Conservation (phyloP, 106 monocot species). For the Dactylorhiza incarnata region DNA sequence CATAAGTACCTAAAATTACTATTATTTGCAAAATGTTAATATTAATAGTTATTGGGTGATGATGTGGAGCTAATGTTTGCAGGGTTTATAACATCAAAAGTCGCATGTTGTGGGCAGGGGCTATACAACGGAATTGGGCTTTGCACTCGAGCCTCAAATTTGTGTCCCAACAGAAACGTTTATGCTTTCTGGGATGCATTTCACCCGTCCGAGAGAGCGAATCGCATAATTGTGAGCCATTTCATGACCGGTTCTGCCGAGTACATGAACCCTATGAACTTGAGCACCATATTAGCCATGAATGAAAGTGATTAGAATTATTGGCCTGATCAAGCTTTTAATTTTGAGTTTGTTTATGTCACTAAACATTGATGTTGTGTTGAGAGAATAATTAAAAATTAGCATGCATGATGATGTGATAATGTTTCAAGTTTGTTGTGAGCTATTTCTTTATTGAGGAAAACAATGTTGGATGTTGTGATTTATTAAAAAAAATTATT, state of each 20-base stretch:
- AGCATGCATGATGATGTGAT: too few species aligned
- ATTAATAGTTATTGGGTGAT: too few species aligned
- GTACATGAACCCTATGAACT: constrained; percentile 78
- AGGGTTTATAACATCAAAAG: constrained; percentile 75
- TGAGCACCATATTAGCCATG: constrained; percentile 61
- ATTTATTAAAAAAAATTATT: too few species aligned
- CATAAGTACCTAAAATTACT: too few species aligned
- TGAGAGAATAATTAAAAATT: too few species aligned
- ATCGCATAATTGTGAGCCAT: constrained; percentile 60
- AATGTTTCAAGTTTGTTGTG: too few species aligned
- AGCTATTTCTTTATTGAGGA: too few species aligned
- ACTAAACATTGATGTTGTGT: too few species aligned
- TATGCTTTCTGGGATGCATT: constrained; percentile 87
- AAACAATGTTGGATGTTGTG: too few species aligned
- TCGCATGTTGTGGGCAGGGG: constrained; percentile 90
- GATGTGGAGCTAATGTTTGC: background rate
- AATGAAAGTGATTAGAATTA: constrained; percentile 13
- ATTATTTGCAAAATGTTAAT: too few species aligned
- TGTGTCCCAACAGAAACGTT: constrained; percentile 53
- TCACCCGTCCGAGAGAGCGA: constrained; percentile 81
- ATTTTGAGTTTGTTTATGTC: background rate
- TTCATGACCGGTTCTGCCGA: constrained; percentile 42
- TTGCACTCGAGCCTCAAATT: constrained; percentile 55
- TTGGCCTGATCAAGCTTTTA: background rate
- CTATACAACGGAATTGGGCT: constrained; percentile 80